Evolutionary conservation across 1,139 yeast genomes (phyloP), one percentile per base, ranked within the genome.

Genomic region (Eremothecium cymbalariae): DNA sequence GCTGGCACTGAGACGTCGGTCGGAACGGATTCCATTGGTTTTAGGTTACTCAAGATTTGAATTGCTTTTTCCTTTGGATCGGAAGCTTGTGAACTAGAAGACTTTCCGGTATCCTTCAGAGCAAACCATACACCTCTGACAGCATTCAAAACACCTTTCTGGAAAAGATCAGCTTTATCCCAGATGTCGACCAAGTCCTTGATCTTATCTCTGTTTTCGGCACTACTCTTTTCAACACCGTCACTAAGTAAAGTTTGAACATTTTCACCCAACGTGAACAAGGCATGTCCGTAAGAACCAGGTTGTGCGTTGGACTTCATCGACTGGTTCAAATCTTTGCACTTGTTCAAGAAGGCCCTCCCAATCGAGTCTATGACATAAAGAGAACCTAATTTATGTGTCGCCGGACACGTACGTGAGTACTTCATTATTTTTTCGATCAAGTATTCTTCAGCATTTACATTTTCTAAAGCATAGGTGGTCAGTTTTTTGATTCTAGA

Each of bases 301-400:
- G 74, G 77, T 8, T 74, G 70, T 19, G 84, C 74, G 27, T 60
- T 58, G 16, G 62, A 48, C 30, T 64, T 62, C 24, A 66, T 57
- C 18, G 55, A 52, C 50, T 76, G 71, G 42, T 67, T 67, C 20
- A 64, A 58, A 45, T 72, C 72, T 44, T 69, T 70, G 20, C 88
- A 81, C 52, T 78, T 85, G 38, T 83, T 94, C 51, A 77, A 74
- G 53, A 74, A 83, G 18, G 80, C 90, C 62, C 97, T 76, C 41
- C 84, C 93, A 47, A 90, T 75, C 18, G 97, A 82, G 62, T 90
- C 98, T 46, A 88, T 78, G 46, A 86, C 90, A 59, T 90, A 90
- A 54, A 90, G 66, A 33, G 86, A 77, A 40, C 97, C 97, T 46
- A 90, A 70, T 62, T 88, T 90, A 62, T 88, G 94, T 33, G 88